Conservation (phyloP, 345 rosid genomes). For the Citrus maxima region DNA sequence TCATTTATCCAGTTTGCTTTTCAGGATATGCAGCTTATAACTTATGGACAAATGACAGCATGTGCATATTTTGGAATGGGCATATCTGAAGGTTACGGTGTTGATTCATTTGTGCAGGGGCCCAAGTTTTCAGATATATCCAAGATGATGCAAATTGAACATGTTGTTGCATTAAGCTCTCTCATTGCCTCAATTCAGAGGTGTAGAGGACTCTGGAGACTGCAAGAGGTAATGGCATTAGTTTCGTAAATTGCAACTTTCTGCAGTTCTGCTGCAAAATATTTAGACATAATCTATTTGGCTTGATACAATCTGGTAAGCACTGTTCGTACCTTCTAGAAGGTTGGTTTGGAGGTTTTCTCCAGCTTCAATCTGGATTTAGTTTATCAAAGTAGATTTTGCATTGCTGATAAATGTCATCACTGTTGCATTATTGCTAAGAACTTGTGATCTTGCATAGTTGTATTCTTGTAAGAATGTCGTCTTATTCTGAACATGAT, state of each 20-base stretch:
- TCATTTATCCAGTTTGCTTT: constrained; percentile 14
- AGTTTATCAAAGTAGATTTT: not conserved
- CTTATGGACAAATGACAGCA: not conserved
- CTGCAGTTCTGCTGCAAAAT: not conserved
- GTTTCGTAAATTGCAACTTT: constrained; percentile 1
- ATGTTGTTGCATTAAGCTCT: constrained; percentile 49
- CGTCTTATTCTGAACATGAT: not conserved
- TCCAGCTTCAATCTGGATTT: not conserved
- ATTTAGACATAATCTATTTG: not conserved
- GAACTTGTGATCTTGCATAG: not conserved
- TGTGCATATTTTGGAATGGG: constrained; percentile 9
- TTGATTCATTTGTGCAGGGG: constrained; percentile 57
- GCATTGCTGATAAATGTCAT: not conserved
- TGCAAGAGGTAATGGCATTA: constrained; percentile 60
- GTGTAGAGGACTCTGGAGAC: constrained; percentile 77
- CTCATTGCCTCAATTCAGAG: constrained; percentile 76
- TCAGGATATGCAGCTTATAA: constrained; percentile 8
- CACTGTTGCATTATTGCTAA: not conserved
- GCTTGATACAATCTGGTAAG: not conserved
- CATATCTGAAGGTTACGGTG: constrained; percentile 12
- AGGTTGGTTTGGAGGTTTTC: not conserved
- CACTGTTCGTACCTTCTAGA: not conserved
- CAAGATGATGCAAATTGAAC: constrained; percentile 44
- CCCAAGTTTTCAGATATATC: constrained; percentile 48
- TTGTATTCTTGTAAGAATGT: not conserved